Evolutionary conservation across 352 stramenopile species (phyloP), one percentile per base, ranked within the genome.

Genomic region (Pythium coloratum): DNA sequence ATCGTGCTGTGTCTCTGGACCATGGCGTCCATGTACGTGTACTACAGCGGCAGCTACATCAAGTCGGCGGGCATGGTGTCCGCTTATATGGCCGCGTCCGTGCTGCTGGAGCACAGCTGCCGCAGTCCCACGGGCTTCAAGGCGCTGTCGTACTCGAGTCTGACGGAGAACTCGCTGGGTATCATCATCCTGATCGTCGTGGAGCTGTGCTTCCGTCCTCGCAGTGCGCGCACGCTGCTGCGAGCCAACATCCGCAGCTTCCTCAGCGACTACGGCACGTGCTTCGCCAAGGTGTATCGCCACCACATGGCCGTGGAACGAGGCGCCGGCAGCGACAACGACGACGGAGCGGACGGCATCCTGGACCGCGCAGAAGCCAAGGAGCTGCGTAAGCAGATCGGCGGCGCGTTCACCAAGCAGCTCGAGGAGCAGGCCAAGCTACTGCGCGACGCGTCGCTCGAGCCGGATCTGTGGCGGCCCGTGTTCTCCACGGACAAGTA

Each of bases 401-500:
- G 78, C 18, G 67, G 69, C 18, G 69, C 64, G 16, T 58, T 92
- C 13, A 81, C 86, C 1, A 74, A 69, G 12, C 59, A 88, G 3
- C 72, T 93, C 16, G 82, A 73, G 0, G 80, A 91, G 55, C 83
- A 93, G 46, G 61, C 76, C 26, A 75, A 77, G 44, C 61, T 95
- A n/a, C 61, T 95, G 10, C 64, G 64, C 2, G 87, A 95, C 59
- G 85, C 84, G 0, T 77, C 81, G 62, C 69, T 71, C 1, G 87
- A 95, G 57, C 87, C 87, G 7, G 67, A 77, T 46, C 61, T 95
- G 55, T 95, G 87, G 87, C 73, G 80, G 13, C 87, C 83, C 0
- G 44, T 71, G 14, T 95, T 95, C 46, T 95, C 87, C 2, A 76
- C 75, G 32, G 70, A 86, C 34, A 95, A 95, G 67, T 95, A 95